Evolutionary conservation across 1,139 yeast genomes (phyloP).

Genomic region (Scheffersomyces cryptocercus): DNA sequence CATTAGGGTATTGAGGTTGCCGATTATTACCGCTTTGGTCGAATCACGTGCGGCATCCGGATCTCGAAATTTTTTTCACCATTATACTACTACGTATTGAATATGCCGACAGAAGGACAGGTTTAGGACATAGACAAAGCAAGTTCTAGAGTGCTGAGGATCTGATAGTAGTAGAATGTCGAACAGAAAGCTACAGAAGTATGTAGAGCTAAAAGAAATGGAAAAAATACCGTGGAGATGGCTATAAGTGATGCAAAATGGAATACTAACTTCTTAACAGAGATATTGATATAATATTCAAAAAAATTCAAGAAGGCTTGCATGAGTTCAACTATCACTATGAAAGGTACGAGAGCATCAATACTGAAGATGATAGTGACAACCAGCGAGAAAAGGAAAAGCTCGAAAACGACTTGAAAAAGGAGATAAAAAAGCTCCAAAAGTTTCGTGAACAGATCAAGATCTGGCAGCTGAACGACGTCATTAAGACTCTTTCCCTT

Average conservation of each 20-base stretch:
- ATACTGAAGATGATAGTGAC: slow-evolving; percentile 32
- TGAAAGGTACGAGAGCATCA: slow-evolving; percentile 39
- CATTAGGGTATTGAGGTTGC: too few relatives aligned
- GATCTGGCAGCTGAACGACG: slow-evolving; percentile 41
- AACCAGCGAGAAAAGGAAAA: slow-evolving; percentile 28
- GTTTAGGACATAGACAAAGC: slow-evolving; percentile 1
- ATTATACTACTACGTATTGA: slow-evolving; percentile 2
- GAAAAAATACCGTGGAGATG: too few relatives aligned
- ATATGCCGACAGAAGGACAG: neutral
- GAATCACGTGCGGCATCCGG: slow-evolving; percentile 14
- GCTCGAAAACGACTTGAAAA: slow-evolving; percentile 27
- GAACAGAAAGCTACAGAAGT: slow-evolving; percentile 51
- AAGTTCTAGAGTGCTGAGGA: too few relatives aligned
- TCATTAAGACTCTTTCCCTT: slow-evolving; percentile 27
- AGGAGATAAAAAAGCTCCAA: slow-evolving; percentile 29
- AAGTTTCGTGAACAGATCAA: slow-evolving; percentile 31
- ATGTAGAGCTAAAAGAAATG: slow-evolving; percentile 17
- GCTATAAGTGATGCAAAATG: neutral
- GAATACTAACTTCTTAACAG: slow-evolving; percentile 12
- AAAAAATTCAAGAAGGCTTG: slow-evolving; percentile 29
- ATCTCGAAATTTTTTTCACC: slow-evolving; percentile 15
- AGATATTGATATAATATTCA: slow-evolving; percentile 29
- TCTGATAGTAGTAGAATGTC: slow-evolving; percentile 24
- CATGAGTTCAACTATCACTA: slow-evolving; percentile 43
- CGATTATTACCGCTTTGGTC: too few relatives aligned